Conservation (phyloP, 306 rosid species). For the Luffa acutangula region DNA sequence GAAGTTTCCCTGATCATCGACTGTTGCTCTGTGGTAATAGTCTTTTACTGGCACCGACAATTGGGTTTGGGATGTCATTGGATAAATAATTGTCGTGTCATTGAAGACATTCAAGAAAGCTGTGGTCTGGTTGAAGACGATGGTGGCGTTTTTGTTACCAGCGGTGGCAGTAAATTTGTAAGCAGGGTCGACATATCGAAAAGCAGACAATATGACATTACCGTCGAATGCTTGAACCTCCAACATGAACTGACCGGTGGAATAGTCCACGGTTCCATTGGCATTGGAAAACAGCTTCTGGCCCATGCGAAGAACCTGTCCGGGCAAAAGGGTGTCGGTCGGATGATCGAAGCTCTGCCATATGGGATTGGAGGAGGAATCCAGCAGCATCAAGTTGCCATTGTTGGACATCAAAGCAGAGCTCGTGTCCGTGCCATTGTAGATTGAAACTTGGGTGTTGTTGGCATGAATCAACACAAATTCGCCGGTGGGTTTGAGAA, state of each 20-base stretch:
- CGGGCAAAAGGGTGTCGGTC: slow-evolving; percentile 13
- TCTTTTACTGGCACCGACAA: neutral
- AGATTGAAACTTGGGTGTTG: neutral
- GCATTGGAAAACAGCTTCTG: slow-evolving; percentile 4
- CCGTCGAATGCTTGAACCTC: neutral
- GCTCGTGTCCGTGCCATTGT: neutral
- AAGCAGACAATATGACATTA: slow-evolving; percentile 2
- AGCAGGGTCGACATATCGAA: slow-evolving; percentile 1
- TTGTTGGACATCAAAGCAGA: slow-evolving; percentile 22
- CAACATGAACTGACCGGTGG: neutral
- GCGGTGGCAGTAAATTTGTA: slow-evolving; percentile 7
- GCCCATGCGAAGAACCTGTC: neutral
- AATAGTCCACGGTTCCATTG: slow-evolving; percentile 8
- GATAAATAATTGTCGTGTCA: neutral
- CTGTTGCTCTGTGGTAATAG: slow-evolving; percentile 19
- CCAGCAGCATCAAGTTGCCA: slow-evolving; percentile 23
- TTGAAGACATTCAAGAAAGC: slow-evolving; percentile 16
- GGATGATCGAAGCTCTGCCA: slow-evolving; percentile 21
- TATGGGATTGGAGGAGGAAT: neutral
- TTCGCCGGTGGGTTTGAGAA: neutral
- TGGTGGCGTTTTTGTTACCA: neutral
- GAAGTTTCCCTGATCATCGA: slow-evolving; percentile 23
- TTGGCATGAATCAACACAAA: neutral
- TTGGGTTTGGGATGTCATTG: neutral
- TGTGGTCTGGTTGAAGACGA: slow-evolving; percentile 18